These are phyloP conservation scores for Mortierella sp. DNA, from an alignment of 371 early-diverging fungal genomes.

Conservation along the genomic window DNA sequence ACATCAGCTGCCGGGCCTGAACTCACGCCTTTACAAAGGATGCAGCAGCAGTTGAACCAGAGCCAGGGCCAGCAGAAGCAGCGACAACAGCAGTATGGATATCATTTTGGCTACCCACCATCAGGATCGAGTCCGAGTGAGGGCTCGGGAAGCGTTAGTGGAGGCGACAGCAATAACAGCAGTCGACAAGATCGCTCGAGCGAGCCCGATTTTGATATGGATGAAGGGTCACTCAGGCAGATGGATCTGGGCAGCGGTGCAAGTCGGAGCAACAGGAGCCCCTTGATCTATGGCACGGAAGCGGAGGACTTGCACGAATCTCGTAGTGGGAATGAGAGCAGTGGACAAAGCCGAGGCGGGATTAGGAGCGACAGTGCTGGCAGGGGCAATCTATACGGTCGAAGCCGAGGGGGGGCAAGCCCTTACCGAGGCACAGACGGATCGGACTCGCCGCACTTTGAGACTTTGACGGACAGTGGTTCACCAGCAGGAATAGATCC, in stretches of 20 bases:
- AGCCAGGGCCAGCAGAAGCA: conserved; percentile 15
- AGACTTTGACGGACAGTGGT: background rate
- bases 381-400: conserved; percentile 22
- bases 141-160: conserved; percentile 19
- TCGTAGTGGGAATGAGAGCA: background rate
- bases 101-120: conserved; percentile 44
- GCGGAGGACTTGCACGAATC: background rate
- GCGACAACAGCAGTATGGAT: conserved; percentile 20
- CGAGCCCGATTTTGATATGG: conserved; percentile 19
- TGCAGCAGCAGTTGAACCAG: conserved; percentile 47
- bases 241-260: conserved; percentile 12
- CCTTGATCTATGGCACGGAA: background rate
- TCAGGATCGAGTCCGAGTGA: conserved; percentile 27
- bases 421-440: conserved; percentile 8
- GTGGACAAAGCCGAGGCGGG: conserved; percentile 5
- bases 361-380: conserved; percentile 1
- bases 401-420: conserved; percentile 4
- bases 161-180: conserved; percentile 34
- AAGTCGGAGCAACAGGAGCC: conserved; percentile 6
- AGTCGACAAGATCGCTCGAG: conserved; percentile 21
- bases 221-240: conserved; percentile 8
- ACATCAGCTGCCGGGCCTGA: background rate
- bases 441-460: conserved; percentile 8
- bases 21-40: conserved; percentile 38
- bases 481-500: background rate